Conservation (phyloP, 495 filamentous ascomycete genomes). For the Aspergillus ellipticus region DNA sequence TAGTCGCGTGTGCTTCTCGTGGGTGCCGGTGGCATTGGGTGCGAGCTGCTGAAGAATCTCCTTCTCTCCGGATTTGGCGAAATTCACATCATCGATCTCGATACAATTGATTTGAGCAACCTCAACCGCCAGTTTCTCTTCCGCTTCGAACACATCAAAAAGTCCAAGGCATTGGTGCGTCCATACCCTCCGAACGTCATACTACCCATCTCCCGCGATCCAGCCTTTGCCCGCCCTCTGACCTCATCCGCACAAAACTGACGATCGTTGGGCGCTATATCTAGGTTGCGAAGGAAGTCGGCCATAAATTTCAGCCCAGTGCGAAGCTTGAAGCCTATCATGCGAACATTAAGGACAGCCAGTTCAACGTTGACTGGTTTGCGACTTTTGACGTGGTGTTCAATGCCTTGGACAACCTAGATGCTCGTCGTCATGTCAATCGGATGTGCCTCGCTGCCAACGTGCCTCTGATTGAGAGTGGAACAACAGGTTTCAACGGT, state of each 20-base stretch:
- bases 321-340: conserved; percentile 88
- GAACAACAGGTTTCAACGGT: conserved; percentile 96
- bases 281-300: conserved; percentile 91
- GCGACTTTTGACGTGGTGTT: conserved; percentile 79
- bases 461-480: conserved; percentile 91
- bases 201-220: conserved; percentile 7
- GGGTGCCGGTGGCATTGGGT: conserved; percentile 94
- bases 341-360: conserved; percentile 90
- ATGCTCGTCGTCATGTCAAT: conserved; percentile 92
- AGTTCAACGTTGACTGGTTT: conserved; percentile 92
- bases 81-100: conserved; percentile 93
- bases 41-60: conserved; percentile 96
- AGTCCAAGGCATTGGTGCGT: conserved; percentile 88
- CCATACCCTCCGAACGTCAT: background rate
- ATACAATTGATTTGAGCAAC: conserved; percentile 97
- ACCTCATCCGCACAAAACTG: conserved; percentile 13
- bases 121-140: conserved; percentile 98
- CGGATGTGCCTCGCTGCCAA: conserved; percentile 92
- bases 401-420: conserved; percentile 95
- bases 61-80: conserved; percentile 91
- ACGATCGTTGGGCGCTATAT: conserved; percentile 8
- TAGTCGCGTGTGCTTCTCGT: conserved; percentile 91
- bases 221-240: background rate
- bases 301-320: conserved; percentile 83
- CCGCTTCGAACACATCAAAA: conserved; percentile 95